Evolutionary conservation across 352 stramenopile species (phyloP).

Genomic region (Pythium utonaiense): DNA sequence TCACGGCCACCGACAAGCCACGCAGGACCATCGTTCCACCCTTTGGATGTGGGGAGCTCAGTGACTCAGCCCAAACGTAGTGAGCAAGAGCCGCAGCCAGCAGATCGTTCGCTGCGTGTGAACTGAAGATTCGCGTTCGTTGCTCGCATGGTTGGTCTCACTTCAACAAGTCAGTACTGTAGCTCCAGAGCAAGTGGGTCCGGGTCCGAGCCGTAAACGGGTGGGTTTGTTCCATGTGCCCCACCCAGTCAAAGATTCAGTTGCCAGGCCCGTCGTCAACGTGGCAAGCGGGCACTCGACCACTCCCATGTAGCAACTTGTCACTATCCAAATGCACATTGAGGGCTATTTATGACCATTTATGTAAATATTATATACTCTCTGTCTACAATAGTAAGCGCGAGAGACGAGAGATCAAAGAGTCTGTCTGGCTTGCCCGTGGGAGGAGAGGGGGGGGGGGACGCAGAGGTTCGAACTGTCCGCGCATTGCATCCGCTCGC

Average conservation of each 20-base stretch:
- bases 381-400: constrained; percentile 1
- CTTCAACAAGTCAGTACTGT: not conserved
- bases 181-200: not conserved
- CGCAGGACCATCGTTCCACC: no score
- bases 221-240: not conserved
- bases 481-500: not conserved
- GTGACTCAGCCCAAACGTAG: no score
- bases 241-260: not conserved
- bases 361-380: constrained; percentile 9
- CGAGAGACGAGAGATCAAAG: constrained; percentile 3
- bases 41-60: no score
- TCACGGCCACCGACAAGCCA: no score
- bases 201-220: not conserved
- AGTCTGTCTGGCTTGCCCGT: not conserved
- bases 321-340: not conserved
- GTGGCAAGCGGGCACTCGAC: constrained; percentile 16
- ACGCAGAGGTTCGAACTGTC: not conserved
- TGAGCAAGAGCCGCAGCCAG: no score
- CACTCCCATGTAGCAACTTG: constrained; percentile 10
- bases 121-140: not conserved
- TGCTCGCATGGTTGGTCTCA: not conserved
- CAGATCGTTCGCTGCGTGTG: not conserved
- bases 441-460: not conserved
- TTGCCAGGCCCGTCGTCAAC: constrained; percentile 12
- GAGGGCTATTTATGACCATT: not conserved